Percentiles rank a stretch among this genome's conserved stretches.
Conservation (phyloP, 2,329 filamentous ascomycete species). For the Teratosphaeria pseudoeucalypti region DNA sequence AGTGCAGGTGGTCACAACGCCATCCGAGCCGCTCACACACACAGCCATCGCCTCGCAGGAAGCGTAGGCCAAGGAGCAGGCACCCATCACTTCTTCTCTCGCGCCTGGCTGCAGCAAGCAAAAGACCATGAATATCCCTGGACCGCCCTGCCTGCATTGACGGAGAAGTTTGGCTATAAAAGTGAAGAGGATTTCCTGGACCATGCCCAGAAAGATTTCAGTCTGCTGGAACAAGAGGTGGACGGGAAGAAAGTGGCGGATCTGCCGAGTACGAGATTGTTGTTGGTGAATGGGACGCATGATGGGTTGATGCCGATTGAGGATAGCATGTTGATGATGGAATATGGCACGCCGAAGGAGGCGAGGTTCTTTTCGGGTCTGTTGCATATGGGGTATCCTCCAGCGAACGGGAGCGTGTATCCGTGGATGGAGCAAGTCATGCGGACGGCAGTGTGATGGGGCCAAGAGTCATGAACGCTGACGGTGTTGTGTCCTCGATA, state of each 20-base stretch:
- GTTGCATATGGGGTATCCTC: conserved; percentile 59
- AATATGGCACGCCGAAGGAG: conserved; percentile 56
- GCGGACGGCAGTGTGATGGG: conserved; percentile 7
- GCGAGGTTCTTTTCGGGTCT: conserved; percentile 51
- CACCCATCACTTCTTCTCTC: conserved; percentile 50
- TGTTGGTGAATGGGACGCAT: conserved; percentile 51
- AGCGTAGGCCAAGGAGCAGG: conserved; percentile 54
- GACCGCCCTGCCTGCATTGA: conserved; percentile 34
- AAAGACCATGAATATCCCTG: conserved; percentile 52
- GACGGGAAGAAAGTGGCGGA: conserved; percentile 46
- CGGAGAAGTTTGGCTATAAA: conserved; percentile 52
- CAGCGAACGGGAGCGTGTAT: conserved; percentile 47
- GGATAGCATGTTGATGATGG: conserved; percentile 54
- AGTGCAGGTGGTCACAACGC: conserved; percentile 60
- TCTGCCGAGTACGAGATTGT: conserved; percentile 44
- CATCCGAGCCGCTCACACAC: conserved; percentile 55
- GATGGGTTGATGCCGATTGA: conserved; percentile 61
- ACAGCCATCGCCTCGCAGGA: conserved; percentile 44
- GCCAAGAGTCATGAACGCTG: no score
- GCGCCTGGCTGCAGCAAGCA: conserved; percentile 50
- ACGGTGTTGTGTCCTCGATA: no score
- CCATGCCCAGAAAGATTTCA: conserved; percentile 50
- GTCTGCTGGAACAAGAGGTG: conserved; percentile 36
- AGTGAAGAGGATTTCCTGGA: conserved; percentile 46
- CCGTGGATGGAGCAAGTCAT: conserved; percentile 53